Conservation (phyloP, 1,284 basidiomycete genomes). For the Trichosporon ovoides region DNA sequence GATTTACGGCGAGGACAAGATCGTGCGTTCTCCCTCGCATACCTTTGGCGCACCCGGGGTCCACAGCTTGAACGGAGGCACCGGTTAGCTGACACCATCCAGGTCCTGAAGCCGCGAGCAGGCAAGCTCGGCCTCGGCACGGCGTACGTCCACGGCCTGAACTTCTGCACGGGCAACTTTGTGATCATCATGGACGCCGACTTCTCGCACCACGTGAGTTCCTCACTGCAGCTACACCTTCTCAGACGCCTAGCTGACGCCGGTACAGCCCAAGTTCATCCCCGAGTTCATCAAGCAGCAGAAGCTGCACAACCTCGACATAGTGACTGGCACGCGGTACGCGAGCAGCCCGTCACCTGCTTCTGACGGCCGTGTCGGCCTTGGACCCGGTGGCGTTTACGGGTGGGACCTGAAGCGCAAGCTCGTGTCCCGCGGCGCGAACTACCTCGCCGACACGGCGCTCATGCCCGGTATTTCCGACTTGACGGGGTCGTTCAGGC, state of each 20-base stretch:
- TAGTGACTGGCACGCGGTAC: conserved; percentile 90
- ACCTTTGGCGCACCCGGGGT: too few species aligned
- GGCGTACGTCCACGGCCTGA: conserved; percentile 84
- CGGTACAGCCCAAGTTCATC: conserved; percentile 81
- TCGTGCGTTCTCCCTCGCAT: too few species aligned
- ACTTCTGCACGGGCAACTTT: conserved; percentile 84
- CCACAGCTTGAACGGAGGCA: too few species aligned
- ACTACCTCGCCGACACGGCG: conserved; percentile 76
- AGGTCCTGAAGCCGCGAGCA: conserved; percentile 75
- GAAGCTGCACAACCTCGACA: conserved; percentile 72
- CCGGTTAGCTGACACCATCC: conserved; percentile 5
- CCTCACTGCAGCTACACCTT: too few species aligned
- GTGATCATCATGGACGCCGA: conserved; percentile 96
- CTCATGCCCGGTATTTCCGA: conserved; percentile 78
- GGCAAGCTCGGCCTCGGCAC: conserved; percentile 90
- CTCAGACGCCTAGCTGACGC: too few species aligned
- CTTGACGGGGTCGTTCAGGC: conserved; percentile 75
- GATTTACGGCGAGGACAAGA: conserved; percentile 75
- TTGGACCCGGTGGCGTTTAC: conserved; percentile 70
- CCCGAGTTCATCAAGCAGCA: conserved; percentile 82
- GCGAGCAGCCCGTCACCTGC: conserved; percentile 43
- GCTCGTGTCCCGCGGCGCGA: conserved; percentile 75
- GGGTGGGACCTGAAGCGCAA: conserved; percentile 87
- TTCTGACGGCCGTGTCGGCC: conserved; percentile 29
- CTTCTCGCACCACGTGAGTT: conserved; percentile 84